Conservation (phyloP, 805 yeast genomes). For the Aciculoconidium aculeatum region DNA sequence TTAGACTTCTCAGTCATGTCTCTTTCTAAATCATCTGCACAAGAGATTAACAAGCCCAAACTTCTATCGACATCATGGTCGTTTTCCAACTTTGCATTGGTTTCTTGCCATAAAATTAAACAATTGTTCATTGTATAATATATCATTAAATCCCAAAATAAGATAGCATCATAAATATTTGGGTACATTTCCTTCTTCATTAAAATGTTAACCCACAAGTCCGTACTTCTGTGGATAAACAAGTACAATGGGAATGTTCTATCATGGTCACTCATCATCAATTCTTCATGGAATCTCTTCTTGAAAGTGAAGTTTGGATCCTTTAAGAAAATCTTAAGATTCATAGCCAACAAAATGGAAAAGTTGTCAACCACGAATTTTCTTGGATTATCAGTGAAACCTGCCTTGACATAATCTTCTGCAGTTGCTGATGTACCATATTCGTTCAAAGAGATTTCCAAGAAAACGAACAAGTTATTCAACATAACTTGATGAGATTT, state of each 20-base stretch:
- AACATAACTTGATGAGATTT: conserved; percentile 37
- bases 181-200: conserved; percentile 27
- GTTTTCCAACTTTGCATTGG: conserved; percentile 43
- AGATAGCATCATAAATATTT: conserved; percentile 33
- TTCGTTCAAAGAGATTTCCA: conserved; percentile 37
- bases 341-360: conserved; percentile 47
- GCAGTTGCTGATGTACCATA: conserved; percentile 37
- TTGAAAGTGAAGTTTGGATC: conserved; percentile 56
- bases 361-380: conserved; percentile 39
- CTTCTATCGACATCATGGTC: conserved; percentile 48
- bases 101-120: conserved; percentile 59
- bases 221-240: conserved; percentile 30
- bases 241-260: conserved; percentile 46
- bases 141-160: conserved; percentile 50
- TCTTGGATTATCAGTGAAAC: conserved; percentile 40
- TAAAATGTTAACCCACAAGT: conserved; percentile 31
- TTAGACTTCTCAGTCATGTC: conserved; percentile 15
- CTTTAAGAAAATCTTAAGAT: conserved; percentile 48
- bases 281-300: conserved; percentile 57
- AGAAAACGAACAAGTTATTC: conserved; percentile 31
- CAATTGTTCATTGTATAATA: conserved; percentile 52
- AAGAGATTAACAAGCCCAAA: conserved; percentile 36
- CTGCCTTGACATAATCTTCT: conserved; percentile 42
- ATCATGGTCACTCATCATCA: conserved; percentile 50
- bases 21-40: conserved; percentile 23